Evolutionary conservation across 1,139 yeast genomes (phyloP).

Genomic region (Sugiyamaella paludigena): DNA sequence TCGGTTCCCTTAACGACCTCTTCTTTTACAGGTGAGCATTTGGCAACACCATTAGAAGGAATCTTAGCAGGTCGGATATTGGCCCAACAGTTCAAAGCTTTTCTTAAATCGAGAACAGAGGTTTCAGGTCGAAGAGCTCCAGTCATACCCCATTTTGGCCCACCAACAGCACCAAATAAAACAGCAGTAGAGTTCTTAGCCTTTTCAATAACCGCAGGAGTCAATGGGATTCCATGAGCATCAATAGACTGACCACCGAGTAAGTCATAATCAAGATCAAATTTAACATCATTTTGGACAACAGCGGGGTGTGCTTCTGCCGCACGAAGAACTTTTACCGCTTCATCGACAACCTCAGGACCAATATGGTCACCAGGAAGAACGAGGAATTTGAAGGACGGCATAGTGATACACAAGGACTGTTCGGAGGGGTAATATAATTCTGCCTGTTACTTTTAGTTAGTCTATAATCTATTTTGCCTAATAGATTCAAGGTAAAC

Average conservation of each 20-base stretch:
- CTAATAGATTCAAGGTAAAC: too few relatives aligned
- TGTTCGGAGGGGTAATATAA: too few relatives aligned
- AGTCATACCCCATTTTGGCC: conserved; percentile 85
- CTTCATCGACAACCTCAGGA: conserved; percentile 74
- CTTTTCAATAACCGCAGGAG: conserved; percentile 69
- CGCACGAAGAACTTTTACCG: conserved; percentile 75
- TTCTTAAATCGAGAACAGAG: conserved; percentile 75
- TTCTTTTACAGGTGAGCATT: conserved; percentile 69
- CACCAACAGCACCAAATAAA: conserved; percentile 88
- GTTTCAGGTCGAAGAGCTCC: conserved; percentile 74
- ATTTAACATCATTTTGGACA: too few relatives aligned
- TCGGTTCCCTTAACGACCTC: conserved; percentile 75
- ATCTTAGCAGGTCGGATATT: conserved; percentile 84
- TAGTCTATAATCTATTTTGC: too few relatives aligned
- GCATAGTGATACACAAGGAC: too few relatives aligned
- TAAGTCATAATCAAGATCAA: conserved; percentile 67
- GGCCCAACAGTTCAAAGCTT: conserved; percentile 77
- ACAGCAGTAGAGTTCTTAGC: conserved; percentile 81
- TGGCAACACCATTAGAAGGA: conserved; percentile 66
- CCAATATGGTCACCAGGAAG: conserved; percentile 94
- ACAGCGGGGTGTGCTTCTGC: too few relatives aligned
- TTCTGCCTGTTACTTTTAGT: too few relatives aligned
- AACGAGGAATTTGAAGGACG: conserved; percentile 61
- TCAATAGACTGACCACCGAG: conserved; percentile 94
- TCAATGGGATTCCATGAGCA: conserved; percentile 80